Base-by-base conservation (phyloP, 2,329 filamentous ascomycete species). In the Claviceps purpurea region DNA sequence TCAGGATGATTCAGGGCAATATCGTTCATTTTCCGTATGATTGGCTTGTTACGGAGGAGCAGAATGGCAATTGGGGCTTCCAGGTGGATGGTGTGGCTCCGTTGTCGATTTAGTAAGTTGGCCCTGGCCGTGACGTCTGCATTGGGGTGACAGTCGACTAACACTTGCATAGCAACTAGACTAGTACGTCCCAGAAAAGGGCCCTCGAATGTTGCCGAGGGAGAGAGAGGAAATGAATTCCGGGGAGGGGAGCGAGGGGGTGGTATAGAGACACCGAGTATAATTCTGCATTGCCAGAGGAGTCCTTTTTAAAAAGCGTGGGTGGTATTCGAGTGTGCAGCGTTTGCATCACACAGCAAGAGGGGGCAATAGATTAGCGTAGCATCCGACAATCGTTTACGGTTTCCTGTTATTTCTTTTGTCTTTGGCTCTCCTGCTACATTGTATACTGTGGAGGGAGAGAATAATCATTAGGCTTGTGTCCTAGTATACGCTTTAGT, bases 41-140 rank as follows among this genome's bases (percentile, higher is more conserved):
- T 62, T 98, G 94, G 89, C 79, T 95, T 51, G 79, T 86, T 60
- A 86, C 84, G 52, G 93, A 97, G 70, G 93, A 97, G 72, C 81
- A 84, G 62, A 90, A 89, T 58, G 88, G 89, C 52, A 95, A 96
- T 64, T 98, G 93, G 93, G 78, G 96, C 56, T 97, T 95, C 70
- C 89, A 91, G 64, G 88, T 97, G 52, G 93, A 98, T 67, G 85
- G 94, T 67, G 84, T 98, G 65, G 94, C 93, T 61, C 93, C 93
- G 52, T 75, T 98, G 69, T 89, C 96, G 71, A 97, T 98, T 62
- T 98, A 98, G 87, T 89, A 76, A 83, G 85, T 77, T 14, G 38
- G 24, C 13, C 34, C 5, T 13, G 10, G 1, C 1, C 5, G 13
- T 37, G 5, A n/a, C 24, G n/a, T 18, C 14, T 30, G 7, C 13